Evolutionary conservation across 495 filamentous ascomycete species (phyloP).

Genomic region (Friedmanniomyces simplex): DNA sequence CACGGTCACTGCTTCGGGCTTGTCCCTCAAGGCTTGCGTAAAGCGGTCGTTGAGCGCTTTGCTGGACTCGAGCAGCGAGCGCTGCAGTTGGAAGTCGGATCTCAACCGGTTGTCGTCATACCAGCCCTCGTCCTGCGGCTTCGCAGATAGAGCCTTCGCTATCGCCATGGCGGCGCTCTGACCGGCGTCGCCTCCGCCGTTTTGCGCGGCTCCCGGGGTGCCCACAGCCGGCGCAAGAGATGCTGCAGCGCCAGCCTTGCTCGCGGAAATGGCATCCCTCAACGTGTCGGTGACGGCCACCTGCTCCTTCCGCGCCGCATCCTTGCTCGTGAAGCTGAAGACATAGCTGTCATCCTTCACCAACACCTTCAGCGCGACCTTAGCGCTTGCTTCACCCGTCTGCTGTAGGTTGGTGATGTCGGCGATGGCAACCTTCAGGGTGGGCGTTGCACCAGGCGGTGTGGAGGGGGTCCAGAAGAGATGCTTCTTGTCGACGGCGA

Average conservation of each 20-base stretch:
- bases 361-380: constrained; percentile 86
- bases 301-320: constrained; percentile 68
- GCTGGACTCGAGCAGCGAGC: constrained; percentile 71
- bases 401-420: constrained; percentile 88
- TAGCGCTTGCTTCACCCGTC: constrained; percentile 67
- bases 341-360: constrained; percentile 63
- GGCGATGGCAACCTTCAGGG: constrained; percentile 58
- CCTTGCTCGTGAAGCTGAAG: constrained; percentile 74
- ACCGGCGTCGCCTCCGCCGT: constrained; percentile 29
- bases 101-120: constrained; percentile 70
- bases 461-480: constrained; percentile 70
- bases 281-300: constrained; percentile 73
- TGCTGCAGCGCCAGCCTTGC: constrained; percentile 45
- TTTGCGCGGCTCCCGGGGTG: constrained; percentile 25
- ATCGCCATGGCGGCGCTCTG: constrained; percentile 48
- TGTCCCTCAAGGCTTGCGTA: constrained; percentile 63
- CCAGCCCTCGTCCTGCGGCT: constrained; percentile 43
- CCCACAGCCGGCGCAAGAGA: constrained; percentile 15
- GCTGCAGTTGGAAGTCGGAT: constrained; percentile 65
- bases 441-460: constrained; percentile 42
- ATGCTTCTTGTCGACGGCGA: constrained; percentile 60
- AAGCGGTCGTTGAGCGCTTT: constrained; percentile 65
- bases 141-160: constrained; percentile 41
- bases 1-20: constrained; percentile 68
- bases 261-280: constrained; percentile 59